Evolutionary conservation across 2,329 filamentous ascomycete species (phyloP).

Genomic region (Annulohypoxylon truncatum): DNA sequence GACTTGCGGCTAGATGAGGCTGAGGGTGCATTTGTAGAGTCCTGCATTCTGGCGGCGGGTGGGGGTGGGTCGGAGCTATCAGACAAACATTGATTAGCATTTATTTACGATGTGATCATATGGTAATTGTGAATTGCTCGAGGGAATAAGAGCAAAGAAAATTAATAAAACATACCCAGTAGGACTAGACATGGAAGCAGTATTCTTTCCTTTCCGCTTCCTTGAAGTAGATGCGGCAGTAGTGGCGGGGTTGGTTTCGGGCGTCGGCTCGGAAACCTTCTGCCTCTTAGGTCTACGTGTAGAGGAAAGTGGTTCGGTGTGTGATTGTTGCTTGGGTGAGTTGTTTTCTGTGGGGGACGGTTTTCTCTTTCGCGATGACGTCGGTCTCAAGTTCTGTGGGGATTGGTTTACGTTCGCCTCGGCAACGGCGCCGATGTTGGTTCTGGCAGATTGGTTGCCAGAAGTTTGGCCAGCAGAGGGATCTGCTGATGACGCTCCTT

Average conservation of each 20-base stretch:
- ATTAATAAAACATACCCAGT: slow-evolving; percentile 64
- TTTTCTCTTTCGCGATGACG: slow-evolving; percentile 80
- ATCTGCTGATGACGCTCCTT: slow-evolving; percentile 60
- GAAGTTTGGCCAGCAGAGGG: slow-evolving; percentile 55
- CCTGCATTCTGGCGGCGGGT: slow-evolving; percentile 71
- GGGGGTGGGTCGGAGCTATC: slow-evolving; percentile 69
- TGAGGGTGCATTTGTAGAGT: slow-evolving; percentile 64
- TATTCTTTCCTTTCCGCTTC: slow-evolving; percentile 70
- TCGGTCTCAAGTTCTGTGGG: slow-evolving; percentile 56
- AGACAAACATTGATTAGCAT: slow-evolving; percentile 40
- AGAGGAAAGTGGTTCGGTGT: slow-evolving; percentile 52
- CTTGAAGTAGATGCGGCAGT: slow-evolving; percentile 56
- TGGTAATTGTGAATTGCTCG: background rate
- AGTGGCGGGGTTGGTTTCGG: slow-evolving; percentile 49
- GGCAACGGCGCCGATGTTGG: slow-evolving; percentile 47
- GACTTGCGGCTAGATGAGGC: slow-evolving; percentile 78
- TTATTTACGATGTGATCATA: slow-evolving; percentile 10
- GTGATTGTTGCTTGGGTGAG: slow-evolving; percentile 51
- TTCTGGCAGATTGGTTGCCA: slow-evolving; percentile 54
- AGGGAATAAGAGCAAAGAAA: background rate
- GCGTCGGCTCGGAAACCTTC: slow-evolving; percentile 67
- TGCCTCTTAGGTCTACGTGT: slow-evolving; percentile 76
- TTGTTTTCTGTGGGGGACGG: slow-evolving; percentile 62
- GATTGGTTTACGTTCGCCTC: slow-evolving; percentile 40
- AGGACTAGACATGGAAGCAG: slow-evolving; percentile 77